Conservation (phyloP, 1,284 basidiomycete species). For the Earliella scabrosa region DNA sequence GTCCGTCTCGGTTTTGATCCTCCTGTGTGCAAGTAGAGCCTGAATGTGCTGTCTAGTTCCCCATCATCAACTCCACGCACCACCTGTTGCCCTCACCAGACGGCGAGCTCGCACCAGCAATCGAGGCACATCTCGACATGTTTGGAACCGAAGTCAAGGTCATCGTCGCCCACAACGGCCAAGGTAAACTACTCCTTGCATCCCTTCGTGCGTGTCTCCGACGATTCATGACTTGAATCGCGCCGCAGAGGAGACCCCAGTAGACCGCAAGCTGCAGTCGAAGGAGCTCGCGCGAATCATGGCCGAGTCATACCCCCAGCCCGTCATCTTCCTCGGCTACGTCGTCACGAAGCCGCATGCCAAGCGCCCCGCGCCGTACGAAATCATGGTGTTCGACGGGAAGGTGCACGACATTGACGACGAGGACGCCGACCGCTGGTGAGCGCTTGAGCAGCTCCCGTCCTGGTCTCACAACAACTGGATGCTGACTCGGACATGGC, state of each 20-base stretch:
- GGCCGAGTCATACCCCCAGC: constrained; percentile 71
- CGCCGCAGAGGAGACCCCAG: constrained; percentile 89
- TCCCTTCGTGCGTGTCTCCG: too few species aligned
- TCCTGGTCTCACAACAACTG: too few species aligned
- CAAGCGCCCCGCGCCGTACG: constrained; percentile 78
- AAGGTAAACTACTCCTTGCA: too few species aligned
- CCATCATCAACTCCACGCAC: constrained; percentile 89
- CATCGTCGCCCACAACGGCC: constrained; percentile 91
- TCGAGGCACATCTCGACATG: constrained; percentile 86
- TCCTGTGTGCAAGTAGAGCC: neutral
- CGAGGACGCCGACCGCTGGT: constrained; percentile 75
- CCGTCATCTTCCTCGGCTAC: constrained; percentile 88
- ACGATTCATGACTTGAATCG: too few species aligned
- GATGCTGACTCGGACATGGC: too few species aligned
- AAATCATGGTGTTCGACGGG: constrained; percentile 79
- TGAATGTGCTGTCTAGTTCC: constrained; percentile 59
- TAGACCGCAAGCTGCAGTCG: constrained; percentile 90
- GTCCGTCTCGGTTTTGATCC: constrained; percentile 36
- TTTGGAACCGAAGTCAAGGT: constrained; percentile 84
- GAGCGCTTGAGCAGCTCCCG: too few species aligned
- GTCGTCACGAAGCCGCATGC: constrained; percentile 83
- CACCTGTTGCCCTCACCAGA: constrained; percentile 89
- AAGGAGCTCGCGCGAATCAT: constrained; percentile 84
- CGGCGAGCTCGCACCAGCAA: constrained; percentile 94
- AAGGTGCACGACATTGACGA: constrained; percentile 77